Conservation (phyloP, 192 early-diverging fungal species). For the Helicostylum pulchrum region DNA sequence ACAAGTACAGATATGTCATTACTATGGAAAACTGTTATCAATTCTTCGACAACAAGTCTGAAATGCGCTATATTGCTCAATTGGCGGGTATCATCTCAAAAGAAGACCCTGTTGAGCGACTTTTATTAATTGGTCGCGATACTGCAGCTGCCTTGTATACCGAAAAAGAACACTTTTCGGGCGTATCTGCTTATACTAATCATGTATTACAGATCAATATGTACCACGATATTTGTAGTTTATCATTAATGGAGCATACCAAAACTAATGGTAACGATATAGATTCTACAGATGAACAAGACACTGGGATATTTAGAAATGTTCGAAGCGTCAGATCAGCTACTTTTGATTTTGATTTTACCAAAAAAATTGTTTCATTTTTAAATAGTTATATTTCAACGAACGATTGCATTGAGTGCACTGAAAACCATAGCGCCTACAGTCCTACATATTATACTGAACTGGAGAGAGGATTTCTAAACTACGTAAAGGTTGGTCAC, state of each 20-base stretch:
- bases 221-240: neutral
- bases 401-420: neutral
- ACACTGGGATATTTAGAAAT: neutral
- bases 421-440: neutral
- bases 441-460: neutral
- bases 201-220: neutral
- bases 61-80: constrained; percentile 39
- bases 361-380: neutral
- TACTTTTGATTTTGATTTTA: constrained; percentile 9
- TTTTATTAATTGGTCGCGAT: constrained; percentile 40
- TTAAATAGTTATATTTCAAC: neutral
- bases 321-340: neutral
- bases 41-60: constrained; percentile 26
- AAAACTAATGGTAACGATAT: neutral
- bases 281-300: neutral
- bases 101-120: constrained; percentile 34
- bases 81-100: constrained; percentile 33
- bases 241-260: neutral
- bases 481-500: neutral
- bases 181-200: neutral
- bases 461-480: neutral
- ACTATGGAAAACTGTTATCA: constrained; percentile 14
- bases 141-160: constrained; percentile 44
- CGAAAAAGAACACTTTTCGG: constrained; percentile 21
- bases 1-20: constrained; percentile 1